A percentile compares a stretch with the other conserved stretches of the same genome.
phyloP scores from a whole-genome alignment of 441 rosid genomes.

The Adansonia gregorii region DNA sequence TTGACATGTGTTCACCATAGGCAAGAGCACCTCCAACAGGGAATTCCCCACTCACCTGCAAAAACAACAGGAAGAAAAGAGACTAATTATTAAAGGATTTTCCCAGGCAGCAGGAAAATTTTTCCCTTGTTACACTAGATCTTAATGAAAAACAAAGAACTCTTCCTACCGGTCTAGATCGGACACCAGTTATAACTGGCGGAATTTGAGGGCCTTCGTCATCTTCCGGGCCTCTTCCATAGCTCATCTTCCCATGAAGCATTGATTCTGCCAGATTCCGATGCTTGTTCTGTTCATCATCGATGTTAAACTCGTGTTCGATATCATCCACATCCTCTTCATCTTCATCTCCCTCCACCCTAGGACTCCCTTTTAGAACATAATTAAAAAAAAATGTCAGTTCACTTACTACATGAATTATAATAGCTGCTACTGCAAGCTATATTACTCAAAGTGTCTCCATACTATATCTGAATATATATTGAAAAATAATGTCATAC shows the following conservation, averaged over 20 bases:
- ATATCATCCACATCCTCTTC: constrained; percentile 96
- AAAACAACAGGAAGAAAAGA: background rate
- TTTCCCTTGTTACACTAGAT: background rate
- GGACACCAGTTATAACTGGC: constrained; percentile 61
- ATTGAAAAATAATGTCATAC: too few species aligned
- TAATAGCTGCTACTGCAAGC: background rate
- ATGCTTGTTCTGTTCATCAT: constrained; percentile 71
- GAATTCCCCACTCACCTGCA: constrained; percentile 84
- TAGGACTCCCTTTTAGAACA: constrained; percentile 63
- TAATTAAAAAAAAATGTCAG: background rate
- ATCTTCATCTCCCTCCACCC: constrained; percentile 97
- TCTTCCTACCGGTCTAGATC: constrained; percentile 72
- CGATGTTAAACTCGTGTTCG: constrained; percentile 90
- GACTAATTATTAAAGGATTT: background rate
- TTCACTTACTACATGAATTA: constrained; percentile 4
- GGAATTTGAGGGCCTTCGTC: constrained; percentile 76
- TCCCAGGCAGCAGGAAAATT: background rate
- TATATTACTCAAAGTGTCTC: too few species aligned
- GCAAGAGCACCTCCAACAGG: constrained; percentile 60
- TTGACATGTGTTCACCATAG: constrained; percentile 62
- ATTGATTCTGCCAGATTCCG: constrained; percentile 74
- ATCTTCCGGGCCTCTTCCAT: constrained; percentile 92
- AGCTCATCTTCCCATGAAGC: constrained; percentile 97
- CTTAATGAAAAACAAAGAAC: background rate
- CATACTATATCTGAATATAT: too few species aligned